Evolutionary conservation across 2,329 filamentous ascomycete genomes (phyloP).

Genomic region (Colletotrichum spaethianum): DNA sequence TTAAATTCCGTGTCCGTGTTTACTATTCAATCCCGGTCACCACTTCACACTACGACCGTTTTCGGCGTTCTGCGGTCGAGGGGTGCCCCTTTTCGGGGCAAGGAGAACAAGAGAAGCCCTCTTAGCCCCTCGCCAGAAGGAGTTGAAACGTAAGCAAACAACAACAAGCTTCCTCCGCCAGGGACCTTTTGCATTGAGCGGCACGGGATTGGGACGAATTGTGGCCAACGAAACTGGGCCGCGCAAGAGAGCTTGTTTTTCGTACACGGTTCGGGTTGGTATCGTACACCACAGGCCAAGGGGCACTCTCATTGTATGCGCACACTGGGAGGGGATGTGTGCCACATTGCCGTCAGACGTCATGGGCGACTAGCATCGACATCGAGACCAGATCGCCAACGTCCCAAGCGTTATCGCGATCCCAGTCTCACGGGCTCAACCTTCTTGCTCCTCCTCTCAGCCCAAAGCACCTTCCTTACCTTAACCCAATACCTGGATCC

Average conservation of each 20-base stretch:
- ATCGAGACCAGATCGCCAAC: conserved; percentile 3
- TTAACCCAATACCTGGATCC: conserved; percentile 3
- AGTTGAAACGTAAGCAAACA: background rate
- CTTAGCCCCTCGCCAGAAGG: background rate
- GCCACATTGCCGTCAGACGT: background rate
- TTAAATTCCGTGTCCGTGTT: background rate
- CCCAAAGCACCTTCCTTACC: background rate
- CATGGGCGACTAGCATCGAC: background rate
- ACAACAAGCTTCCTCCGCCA: background rate
- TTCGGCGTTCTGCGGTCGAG: background rate
- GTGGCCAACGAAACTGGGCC: background rate
- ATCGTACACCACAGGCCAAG: too few species aligned
- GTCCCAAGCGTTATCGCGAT: conserved; percentile 9
- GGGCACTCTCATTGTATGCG: background rate
- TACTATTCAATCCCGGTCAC: background rate
- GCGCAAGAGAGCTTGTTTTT: background rate
- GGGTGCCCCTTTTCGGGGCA: background rate
- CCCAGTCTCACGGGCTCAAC: background rate
- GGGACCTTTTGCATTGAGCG: conserved; percentile 6
- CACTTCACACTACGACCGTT: background rate
- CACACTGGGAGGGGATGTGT: background rate
- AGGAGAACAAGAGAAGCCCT: background rate
- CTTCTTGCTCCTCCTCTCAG: background rate
- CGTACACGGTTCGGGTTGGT: background rate
- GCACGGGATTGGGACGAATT: background rate